Evolutionary conservation across 495 filamentous ascomycete genomes (phyloP).

Genomic region (Aspergillus ostianus): DNA sequence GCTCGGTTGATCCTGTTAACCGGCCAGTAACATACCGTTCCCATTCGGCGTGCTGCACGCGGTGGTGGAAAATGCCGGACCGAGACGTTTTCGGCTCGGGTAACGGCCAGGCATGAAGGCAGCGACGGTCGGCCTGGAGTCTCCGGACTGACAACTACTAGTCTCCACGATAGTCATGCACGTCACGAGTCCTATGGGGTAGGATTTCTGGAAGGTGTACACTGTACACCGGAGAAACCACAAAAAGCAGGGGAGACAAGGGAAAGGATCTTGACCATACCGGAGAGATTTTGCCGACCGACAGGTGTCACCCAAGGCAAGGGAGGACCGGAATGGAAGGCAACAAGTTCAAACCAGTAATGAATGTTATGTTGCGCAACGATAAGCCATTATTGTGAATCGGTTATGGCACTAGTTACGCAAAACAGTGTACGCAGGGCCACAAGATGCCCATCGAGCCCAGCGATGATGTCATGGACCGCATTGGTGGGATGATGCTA

Average conservation of each 20-base stretch:
- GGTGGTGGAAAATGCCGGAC: not conserved
- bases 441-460: not conserved
- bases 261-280: not conserved
- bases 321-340: not conserved
- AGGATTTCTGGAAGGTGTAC: no score
- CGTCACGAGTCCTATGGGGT: not conserved
- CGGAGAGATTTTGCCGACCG: not conserved
- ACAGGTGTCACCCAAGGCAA: not conserved
- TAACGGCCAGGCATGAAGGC: not conserved
- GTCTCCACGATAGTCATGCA: not conserved
- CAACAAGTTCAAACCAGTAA: not conserved
- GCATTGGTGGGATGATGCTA: not conserved
- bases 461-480: not conserved
- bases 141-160: not conserved
- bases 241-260: not conserved
- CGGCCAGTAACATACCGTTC: no score
- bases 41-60: not conserved
- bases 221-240: not conserved
- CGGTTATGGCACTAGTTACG: not conserved
- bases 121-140: not conserved
- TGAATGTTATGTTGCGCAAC: not conserved
- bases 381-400: not conserved
- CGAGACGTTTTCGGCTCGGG: slow-evolving; percentile 9
- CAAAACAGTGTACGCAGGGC: no score
- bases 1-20: not conserved